A percentile compares a stretch with the other conserved stretches of the same genome.
Evolutionary conservation across 768 basidiomycete genomes (phyloP).

Genomic region (Epithele typhae): DNA sequence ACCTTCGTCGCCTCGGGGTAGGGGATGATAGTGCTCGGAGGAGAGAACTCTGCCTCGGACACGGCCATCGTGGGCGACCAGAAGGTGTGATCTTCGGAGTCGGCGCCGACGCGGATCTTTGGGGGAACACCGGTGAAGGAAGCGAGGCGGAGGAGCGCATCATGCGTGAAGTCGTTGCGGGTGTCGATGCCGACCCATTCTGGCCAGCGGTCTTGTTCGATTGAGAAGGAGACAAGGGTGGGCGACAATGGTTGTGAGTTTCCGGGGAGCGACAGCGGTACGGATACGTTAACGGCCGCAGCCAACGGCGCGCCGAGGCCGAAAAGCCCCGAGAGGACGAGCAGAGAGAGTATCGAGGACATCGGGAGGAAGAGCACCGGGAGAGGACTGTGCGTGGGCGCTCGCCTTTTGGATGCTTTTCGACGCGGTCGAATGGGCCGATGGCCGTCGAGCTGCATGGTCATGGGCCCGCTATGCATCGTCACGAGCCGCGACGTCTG

Average conservation of each 20-base stretch:
- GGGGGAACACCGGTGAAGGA: conserved; percentile 48
- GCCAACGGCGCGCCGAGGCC: background rate
- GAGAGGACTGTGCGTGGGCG: no score
- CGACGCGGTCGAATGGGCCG: no score
- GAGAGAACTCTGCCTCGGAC: conserved; percentile 46
- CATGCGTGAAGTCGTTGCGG: conserved; percentile 57
- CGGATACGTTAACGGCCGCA: conserved; percentile 27
- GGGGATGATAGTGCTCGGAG: conserved; percentile 43
- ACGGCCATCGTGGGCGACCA: conserved; percentile 43
- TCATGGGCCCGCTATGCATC: no score
- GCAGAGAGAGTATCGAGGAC: no score
- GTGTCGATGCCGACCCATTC: conserved; percentile 56
- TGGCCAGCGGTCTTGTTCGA: conserved; percentile 67
- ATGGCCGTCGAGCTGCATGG: no score
- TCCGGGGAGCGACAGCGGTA: conserved; percentile 37
- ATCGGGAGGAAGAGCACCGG: no score
- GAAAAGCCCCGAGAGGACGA: no score
- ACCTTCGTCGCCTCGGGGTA: conserved; percentile 65
- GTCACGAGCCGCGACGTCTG: no score
- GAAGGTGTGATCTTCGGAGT: conserved; percentile 54
- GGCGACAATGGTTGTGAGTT: conserved; percentile 35
- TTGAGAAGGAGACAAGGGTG: conserved; percentile 57
- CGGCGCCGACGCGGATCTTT: conserved; percentile 52
- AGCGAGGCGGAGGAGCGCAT: conserved; percentile 53
- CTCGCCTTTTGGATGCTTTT: no score